Percentiles rank a stretch among this genome's conserved stretches.
Conservation (phyloP, 257 asterid genomes). For the Scutellaria galericulata region DNA sequence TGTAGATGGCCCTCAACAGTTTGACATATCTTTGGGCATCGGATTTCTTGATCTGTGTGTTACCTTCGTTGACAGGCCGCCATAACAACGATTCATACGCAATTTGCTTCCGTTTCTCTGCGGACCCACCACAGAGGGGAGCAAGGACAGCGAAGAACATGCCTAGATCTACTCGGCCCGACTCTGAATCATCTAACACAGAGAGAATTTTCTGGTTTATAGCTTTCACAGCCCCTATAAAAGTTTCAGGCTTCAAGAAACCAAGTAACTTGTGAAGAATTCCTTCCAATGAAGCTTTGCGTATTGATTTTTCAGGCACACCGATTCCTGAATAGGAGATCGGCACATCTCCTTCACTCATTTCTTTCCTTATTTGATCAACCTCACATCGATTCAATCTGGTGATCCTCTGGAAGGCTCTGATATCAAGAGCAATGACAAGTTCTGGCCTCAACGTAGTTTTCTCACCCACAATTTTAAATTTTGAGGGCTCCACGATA, state of each 20-base stretch:
- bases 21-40: conserved; percentile 78
- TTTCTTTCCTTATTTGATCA: conserved; percentile 81
- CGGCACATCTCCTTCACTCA: conserved; percentile 79
- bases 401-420: conserved; percentile 91
- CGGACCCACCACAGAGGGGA: conserved; percentile 83
- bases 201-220: conserved; percentile 85
- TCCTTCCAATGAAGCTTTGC: conserved; percentile 91
- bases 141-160: conserved; percentile 86
- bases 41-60: conserved; percentile 64
- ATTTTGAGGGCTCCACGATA: conserved; percentile 73
- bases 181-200: conserved; percentile 80
- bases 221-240: conserved; percentile 92
- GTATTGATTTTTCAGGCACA: conserved; percentile 77
- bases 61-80: conserved; percentile 90
- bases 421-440: conserved; percentile 74
- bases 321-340: conserved; percentile 85
- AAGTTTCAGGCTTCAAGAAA: conserved; percentile 94
- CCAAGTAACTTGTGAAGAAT: conserved; percentile 69
- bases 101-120: conserved; percentile 78
- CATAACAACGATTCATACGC: conserved; percentile 87
- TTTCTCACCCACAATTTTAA: conserved; percentile 75
- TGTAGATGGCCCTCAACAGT: conserved; percentile 75
- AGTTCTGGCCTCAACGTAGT: conserved; percentile 74
- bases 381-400: conserved; percentile 81
- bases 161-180: conserved; percentile 90